Evolutionary conservation across 1,284 basidiomycete genomes (phyloP), one percentile per base, ranked within the genome.

Genomic region (Cutaneotrichosporon cavernicola): DNA sequence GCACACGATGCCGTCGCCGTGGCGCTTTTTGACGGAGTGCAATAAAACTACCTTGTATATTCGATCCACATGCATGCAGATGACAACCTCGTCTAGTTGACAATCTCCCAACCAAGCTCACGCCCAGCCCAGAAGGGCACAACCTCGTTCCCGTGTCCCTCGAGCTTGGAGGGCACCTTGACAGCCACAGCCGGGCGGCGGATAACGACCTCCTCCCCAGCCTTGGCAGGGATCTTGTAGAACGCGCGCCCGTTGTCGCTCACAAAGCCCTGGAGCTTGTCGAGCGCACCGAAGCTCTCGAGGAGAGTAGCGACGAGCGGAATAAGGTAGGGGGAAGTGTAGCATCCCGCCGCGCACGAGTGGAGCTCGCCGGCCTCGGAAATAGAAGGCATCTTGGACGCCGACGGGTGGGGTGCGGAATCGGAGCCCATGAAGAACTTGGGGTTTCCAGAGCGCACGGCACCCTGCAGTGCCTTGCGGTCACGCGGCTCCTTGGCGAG

Each of bases 341-440:
- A 97, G 64, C 97, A 87, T 0, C 95, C 94, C 2, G 95, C 95
- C 0, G 95, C 93, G 78, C 94, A 97, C 7, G 87, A 84, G 46
- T 87, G 85, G n/a, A 81, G 76, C 32, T 69, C 67, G 8, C 70
- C 70, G 6, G 67, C 65, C 26, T 64, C 63, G 18, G 69, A 61
- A 22, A 80, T 56, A 21, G 62, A 79, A 4, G 91, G 88, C 3
- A 87, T 84, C 81, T 99, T 99, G 64, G 84, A 84, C n/a, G 84
- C 80, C 11, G 88, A 84, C 1, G 91, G 89, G 79, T 99, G 97
- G 31, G 97, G 97, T 1, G 97, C 97, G 36, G 91, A 95, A 81
- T 99, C 97, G 21, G 93, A 97, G 18, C 97, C 97, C 55, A 99
- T 85, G 87, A 99, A 99, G 83, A 99, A 99, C 64, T 92, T 89